Evolutionary conservation across 2,329 filamentous ascomycete genomes (phyloP).

Genomic region (Penicillium thymicola): DNA sequence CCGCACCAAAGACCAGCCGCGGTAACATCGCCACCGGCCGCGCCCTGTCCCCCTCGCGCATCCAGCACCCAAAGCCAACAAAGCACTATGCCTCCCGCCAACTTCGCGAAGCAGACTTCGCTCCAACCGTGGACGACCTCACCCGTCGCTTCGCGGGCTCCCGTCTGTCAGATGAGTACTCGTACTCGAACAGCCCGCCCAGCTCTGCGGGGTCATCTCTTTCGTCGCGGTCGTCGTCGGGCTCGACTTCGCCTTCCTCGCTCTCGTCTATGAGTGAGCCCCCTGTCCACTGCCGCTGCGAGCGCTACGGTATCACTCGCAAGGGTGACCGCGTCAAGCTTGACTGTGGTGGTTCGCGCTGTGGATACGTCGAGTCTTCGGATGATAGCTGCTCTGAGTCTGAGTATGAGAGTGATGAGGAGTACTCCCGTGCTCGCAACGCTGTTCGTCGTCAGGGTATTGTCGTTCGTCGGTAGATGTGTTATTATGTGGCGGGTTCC

Average conservation of each 20-base stretch:
- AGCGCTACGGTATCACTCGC: conserved; percentile 94
- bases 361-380: conserved; percentile 57
- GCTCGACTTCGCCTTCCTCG: conserved; percentile 52
- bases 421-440: conserved; percentile 37
- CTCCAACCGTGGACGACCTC: conserved; percentile 74
- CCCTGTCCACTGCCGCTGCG: conserved; percentile 73
- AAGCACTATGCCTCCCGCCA: conserved; percentile 82
- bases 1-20: conserved; percentile 37
- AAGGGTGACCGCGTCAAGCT: conserved; percentile 90
- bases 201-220: conserved; percentile 64
- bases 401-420: conserved; percentile 36
- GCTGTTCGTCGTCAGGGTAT: conserved; percentile 38
- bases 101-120: conserved; percentile 80
- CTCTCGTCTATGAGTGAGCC: conserved; percentile 65
- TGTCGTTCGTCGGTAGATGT: conserved; percentile 37
- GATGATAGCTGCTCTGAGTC: conserved; percentile 7
- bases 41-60: conserved; percentile 81
- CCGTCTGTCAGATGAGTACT: conserved; percentile 67
- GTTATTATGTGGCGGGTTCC: neutral
- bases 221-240: conserved; percentile 67
- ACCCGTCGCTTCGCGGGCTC: conserved; percentile 70
- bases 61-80: conserved; percentile 84
- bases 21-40: conserved; percentile 81
- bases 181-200: conserved; percentile 72
- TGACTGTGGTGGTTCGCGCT: conserved; percentile 87